Evolutionary conservation across 495 filamentous ascomycete species (phyloP).

Genomic region (Aeminium ludgeri): DNA sequence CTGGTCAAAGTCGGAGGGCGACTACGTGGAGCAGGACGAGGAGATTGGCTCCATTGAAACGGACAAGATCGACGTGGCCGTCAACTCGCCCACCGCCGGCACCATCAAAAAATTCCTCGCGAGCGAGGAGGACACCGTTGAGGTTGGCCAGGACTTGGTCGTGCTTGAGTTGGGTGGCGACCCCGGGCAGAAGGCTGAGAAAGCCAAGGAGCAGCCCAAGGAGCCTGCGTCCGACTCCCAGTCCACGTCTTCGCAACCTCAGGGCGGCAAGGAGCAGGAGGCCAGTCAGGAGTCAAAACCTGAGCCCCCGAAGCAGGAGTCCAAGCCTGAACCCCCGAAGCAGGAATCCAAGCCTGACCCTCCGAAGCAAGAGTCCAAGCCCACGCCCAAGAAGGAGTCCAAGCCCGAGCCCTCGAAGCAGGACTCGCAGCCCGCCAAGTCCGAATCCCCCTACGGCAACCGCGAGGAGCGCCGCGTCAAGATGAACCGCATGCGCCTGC

Average conservation of each 20-base stretch:
- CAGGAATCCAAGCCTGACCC: conserved; percentile 27
- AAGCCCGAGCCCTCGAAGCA: conserved; percentile 34
- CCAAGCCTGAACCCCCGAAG: conserved; percentile 20
- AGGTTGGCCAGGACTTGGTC: conserved; percentile 79
- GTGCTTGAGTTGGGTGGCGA: conserved; percentile 65
- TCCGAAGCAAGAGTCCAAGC: conserved; percentile 22
- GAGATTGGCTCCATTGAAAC: conserved; percentile 99
- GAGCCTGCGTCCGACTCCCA: conserved; percentile 41
- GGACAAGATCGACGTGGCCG: conserved; percentile 98
- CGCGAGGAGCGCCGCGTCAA: conserved; percentile 89
- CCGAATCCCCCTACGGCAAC: conserved; percentile 40
- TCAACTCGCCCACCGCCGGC: conserved; percentile 86
- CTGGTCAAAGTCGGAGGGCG: conserved; percentile 85
- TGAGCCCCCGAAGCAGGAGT: conserved; percentile 15
- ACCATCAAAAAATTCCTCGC: conserved; percentile 83
- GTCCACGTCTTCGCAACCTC: conserved; percentile 37
- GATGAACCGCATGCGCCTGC: conserved; percentile 98
- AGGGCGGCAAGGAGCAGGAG: conserved; percentile 21
- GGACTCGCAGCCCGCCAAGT: conserved; percentile 23
- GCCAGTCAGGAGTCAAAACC: conserved; percentile 13
- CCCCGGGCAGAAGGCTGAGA: conserved; percentile 36
- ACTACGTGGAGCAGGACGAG: conserved; percentile 89
- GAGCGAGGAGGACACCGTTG: conserved; percentile 89
- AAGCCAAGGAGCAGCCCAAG: conserved; percentile 39
- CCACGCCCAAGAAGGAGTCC: conserved; percentile 29